Conservation (phyloP, 345 rosid genomes). For the Sonneratia alba region DNA sequence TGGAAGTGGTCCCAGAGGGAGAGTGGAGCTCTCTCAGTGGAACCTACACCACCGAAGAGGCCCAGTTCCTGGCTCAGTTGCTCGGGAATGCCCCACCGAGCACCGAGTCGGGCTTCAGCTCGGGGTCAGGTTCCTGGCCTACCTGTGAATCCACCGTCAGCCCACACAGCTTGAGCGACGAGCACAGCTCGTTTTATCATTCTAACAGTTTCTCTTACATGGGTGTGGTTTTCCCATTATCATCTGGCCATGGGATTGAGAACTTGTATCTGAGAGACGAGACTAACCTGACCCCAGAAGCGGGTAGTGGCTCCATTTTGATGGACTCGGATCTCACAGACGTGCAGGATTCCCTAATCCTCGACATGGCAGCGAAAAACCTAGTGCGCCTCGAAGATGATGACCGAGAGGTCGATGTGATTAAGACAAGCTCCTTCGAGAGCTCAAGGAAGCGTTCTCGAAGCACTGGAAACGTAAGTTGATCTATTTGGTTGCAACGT, state of each 20-base stretch:
- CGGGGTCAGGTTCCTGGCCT: constrained; percentile 26
- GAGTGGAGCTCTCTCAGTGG: constrained; percentile 60
- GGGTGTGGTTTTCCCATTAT: constrained; percentile 7
- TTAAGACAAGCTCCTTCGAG: constrained; percentile 20
- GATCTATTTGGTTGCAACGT: not conserved
- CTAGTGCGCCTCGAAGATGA: constrained; percentile 17
- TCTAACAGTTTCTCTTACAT: constrained; percentile 9
- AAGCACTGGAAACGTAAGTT: constrained; percentile 38
- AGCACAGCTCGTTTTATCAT: constrained; percentile 7
- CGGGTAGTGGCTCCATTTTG: not conserved
- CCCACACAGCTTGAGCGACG: constrained; percentile 7
- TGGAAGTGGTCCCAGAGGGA: constrained; percentile 20
- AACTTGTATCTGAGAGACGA: constrained; percentile 13
- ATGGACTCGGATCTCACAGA: not conserved
- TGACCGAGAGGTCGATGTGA: constrained; percentile 23
- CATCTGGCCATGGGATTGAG: constrained; percentile 20
- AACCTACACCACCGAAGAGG: constrained; percentile 53
- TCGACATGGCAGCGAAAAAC: not conserved
- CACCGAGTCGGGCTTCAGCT: constrained; percentile 6
- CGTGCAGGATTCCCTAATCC: not conserved
- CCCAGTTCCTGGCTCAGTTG: constrained; percentile 69
- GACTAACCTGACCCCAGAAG: constrained; percentile 4
- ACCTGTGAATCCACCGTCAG: constrained; percentile 23
- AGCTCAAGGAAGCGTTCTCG: constrained; percentile 43
- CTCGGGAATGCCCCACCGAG: constrained; percentile 26